Evolutionary conservation across 495 filamentous ascomycete genomes (phyloP).

Genomic region (Hypomontagnella submonticulosa): DNA sequence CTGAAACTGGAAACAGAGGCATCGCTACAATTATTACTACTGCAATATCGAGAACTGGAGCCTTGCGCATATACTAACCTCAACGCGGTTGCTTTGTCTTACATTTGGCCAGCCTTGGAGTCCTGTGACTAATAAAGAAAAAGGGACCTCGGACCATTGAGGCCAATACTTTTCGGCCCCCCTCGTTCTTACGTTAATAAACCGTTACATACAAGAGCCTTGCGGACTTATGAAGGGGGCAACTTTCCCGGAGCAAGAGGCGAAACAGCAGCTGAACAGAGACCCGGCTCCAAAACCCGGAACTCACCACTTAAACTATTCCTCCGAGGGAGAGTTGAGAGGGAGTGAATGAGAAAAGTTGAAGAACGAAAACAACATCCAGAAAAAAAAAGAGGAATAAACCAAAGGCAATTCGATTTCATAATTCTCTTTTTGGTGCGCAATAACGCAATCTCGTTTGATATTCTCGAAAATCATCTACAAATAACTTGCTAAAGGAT

Average conservation of each 20-base stretch:
- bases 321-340: not conserved
- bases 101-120: constrained; percentile 12
- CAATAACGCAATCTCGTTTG: constrained; percentile 21
- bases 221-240: constrained; percentile 40
- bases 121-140: constrained; percentile 26
- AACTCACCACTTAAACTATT: constrained; percentile 20
- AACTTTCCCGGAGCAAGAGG: constrained; percentile 38
- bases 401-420: constrained; percentile 15
- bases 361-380: no score
- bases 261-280: constrained; percentile 37
- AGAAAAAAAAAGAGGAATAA: constrained; percentile 14
- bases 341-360: not conserved
- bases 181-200: constrained; percentile 29
- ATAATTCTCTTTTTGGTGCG: constrained; percentile 21
- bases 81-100: constrained; percentile 18
- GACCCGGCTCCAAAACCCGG: constrained; percentile 27
- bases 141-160: constrained; percentile 23
- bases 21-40: constrained; percentile 9
- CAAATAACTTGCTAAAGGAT: not conserved
- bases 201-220: constrained; percentile 30
- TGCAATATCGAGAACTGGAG: constrained; percentile 23
- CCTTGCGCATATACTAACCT: constrained; percentile 11
- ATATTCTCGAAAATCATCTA: constrained; percentile 7
- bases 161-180: constrained; percentile 16
- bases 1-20: constrained; percentile 32